Base-by-base conservation (phyloP, 2,329 filamentous ascomycete species). In the Stromatinia cepivora region DNA sequence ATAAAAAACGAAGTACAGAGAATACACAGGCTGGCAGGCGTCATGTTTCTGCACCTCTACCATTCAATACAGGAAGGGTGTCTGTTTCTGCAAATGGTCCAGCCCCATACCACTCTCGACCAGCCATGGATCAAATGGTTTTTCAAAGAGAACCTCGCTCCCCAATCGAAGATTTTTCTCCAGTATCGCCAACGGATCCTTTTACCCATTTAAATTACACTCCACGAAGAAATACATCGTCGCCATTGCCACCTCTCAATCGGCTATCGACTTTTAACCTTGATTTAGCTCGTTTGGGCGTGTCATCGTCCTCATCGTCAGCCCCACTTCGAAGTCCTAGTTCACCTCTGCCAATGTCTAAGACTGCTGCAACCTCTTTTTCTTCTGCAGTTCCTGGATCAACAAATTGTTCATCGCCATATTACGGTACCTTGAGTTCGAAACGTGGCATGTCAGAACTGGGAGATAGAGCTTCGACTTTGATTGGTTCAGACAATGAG, bases 401-500 rank as follows among this genome's bases (percentile, higher is more conserved):
- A 70, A 83, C 79, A 81, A 71, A 45, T 39, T 66, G 67, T 50
- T 71, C 72, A 10, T 69, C 72, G 36, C 71, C 72, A 34, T 75
- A 74, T 52, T 74, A 73, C 34, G 62, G 66, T 11, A 67, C 74
- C 25, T 61, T 69, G 9, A 74, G 63, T 54, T 71, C 69, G 15
- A 75, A 72, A 59, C 69, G 71, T 50, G 73, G 75, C 17, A 72
- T 72, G 13, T 76, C 74, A 28, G 76, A 78, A 69, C 61, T 71
- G 42, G 70, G 70, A 53, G 84, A 73, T 79, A 81, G 71, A 77
- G 81, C 73, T 77, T 92, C 89, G 34, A 91, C 88, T 39, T 83
- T 90, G 72, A 86, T 88, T 71, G 89, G 88, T 70, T 92, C 89
- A 39, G 91, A 93, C 74, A 85, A 87, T 76, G 90, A 92, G 70